Conservation (phyloP, 768 basidiomycete genomes). For the Trametes cingulata region DNA sequence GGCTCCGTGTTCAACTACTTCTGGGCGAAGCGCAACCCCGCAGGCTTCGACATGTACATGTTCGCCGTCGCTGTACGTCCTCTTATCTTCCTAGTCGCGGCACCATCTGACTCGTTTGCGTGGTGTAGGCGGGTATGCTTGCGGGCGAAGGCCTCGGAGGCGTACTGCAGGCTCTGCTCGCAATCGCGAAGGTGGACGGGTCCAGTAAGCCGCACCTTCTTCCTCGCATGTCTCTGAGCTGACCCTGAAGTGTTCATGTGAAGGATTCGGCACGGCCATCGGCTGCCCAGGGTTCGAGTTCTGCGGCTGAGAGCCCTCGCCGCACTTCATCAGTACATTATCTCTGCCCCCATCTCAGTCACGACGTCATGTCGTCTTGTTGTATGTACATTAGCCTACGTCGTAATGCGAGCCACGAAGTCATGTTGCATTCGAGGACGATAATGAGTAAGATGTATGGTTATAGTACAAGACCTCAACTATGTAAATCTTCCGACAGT, state of each 20-base stretch:
- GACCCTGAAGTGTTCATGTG: neutral
- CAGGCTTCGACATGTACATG: slow-evolving; percentile 38
- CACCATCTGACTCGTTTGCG: neutral
- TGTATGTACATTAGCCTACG: too few relatives aligned
- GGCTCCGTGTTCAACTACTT: slow-evolving; percentile 51
- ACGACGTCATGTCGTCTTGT: too few relatives aligned
- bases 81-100: too few relatives aligned
- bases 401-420: too few relatives aligned
- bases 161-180: slow-evolving; percentile 56
- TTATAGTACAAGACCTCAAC: too few relatives aligned
- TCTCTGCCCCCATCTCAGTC: too few relatives aligned
- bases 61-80: slow-evolving; percentile 34
- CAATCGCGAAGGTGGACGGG: slow-evolving; percentile 53
- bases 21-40: slow-evolving; percentile 47
- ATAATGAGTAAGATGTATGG: too few relatives aligned
- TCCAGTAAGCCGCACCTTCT: slow-evolving; percentile 36
- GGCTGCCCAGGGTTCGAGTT: slow-evolving; percentile 55
- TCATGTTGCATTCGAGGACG: too few relatives aligned
- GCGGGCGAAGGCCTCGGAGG: slow-evolving; percentile 57
- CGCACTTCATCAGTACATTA: too few relatives aligned
- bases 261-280: slow-evolving; percentile 47
- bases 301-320: slow-evolving; percentile 52
- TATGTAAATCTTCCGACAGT: too few relatives aligned
- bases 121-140: slow-evolving; percentile 36
- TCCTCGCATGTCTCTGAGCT: neutral